Percentiles rank a stretch among this genome's conserved stretches.
These are phyloP conservation scores for Acanthamoeba castellanii DNA, from an alignment of 208 protist species.

Conservation along the genomic window DNA sequence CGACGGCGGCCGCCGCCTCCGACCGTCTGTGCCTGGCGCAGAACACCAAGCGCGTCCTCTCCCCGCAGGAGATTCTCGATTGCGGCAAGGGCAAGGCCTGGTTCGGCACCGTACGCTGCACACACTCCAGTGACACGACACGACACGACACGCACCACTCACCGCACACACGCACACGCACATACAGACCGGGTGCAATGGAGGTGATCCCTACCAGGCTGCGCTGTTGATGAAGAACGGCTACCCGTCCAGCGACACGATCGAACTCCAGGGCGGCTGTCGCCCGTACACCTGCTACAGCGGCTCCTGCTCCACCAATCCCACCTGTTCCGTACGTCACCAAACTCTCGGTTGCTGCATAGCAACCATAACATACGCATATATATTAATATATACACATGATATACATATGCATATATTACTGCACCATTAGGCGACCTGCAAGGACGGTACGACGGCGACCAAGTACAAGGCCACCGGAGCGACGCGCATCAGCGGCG, in stretches of 20 bases:
- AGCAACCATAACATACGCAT: no score
- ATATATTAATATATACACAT: not conserved
- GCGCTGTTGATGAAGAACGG: constrained; percentile 12
- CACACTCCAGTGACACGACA: no score
- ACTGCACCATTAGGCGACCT: not conserved
- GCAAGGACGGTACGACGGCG: not conserved
- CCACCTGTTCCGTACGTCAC: constrained; percentile 5
- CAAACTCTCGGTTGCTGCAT: not conserved
- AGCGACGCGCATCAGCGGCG: not conserved
- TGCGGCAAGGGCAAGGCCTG: constrained; percentile 26
- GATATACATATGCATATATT: no score
- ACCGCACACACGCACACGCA: no score
- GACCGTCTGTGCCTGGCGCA: not conserved
- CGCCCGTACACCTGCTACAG: constrained; percentile 37
- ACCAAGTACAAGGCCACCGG: constrained; percentile 33
- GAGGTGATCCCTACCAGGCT: constrained; percentile 8
- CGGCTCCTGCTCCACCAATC: constrained; percentile 15
- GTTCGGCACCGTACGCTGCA: not conserved
- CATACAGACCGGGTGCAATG: not conserved
- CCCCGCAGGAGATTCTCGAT: constrained; percentile 13
- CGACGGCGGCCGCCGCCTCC: not conserved
- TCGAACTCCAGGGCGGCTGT: not conserved
- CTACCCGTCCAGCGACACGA: not conserved
- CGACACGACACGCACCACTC: no score
- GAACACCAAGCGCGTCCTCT: not conserved